These are phyloP conservation scores for Pseudogymnoascus sp. DNA, from an alignment of 2,329 filamentous ascomycete genomes.

Conservation along the genomic window DNA sequence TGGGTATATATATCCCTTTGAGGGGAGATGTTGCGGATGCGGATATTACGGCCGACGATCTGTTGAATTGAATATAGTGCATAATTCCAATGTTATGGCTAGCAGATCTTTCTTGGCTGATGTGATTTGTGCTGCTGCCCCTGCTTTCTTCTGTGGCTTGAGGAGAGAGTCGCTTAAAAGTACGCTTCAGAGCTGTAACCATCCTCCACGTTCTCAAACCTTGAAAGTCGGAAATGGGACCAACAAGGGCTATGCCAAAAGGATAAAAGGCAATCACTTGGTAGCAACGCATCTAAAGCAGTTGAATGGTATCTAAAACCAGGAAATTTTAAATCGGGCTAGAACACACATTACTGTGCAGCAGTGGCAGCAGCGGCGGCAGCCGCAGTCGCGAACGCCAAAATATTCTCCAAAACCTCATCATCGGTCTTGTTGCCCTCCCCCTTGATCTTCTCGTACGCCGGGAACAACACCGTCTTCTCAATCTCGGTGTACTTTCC, in stretches of 20 bases:
- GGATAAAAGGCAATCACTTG: not conserved
- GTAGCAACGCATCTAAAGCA: not conserved
- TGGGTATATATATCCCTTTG: not conserved
- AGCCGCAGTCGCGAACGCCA: slow-evolving; percentile 3
- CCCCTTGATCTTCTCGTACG: slow-evolving; percentile 28
- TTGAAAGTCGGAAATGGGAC: not conserved
- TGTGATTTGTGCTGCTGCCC: too few relatives aligned
- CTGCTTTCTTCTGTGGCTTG: not conserved
- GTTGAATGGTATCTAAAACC: not conserved
- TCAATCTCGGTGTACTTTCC: slow-evolving; percentile 47
- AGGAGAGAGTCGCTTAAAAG: not conserved
- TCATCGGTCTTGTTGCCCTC: slow-evolving; percentile 30
- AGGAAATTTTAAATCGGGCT: not conserved
- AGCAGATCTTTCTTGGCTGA: not conserved
- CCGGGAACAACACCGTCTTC: slow-evolving; percentile 33
- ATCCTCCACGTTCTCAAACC: not conserved
- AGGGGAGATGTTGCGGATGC: not conserved
- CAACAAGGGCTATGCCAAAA: not conserved
- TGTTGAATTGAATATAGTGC: not conserved
- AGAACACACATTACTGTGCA: not conserved
- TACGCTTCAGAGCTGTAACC: not conserved
- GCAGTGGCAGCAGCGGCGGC: not conserved
- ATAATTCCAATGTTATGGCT: not conserved
- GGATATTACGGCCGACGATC: not conserved
- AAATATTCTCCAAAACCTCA: slow-evolving; percentile 26